A percentile compares a stretch with the other conserved stretches of the same genome.
These are phyloP conservation scores for Dichomitus squalens DNA, from an alignment of 1,284 basidiomycete genomes.

Conservation along the genomic window DNA sequence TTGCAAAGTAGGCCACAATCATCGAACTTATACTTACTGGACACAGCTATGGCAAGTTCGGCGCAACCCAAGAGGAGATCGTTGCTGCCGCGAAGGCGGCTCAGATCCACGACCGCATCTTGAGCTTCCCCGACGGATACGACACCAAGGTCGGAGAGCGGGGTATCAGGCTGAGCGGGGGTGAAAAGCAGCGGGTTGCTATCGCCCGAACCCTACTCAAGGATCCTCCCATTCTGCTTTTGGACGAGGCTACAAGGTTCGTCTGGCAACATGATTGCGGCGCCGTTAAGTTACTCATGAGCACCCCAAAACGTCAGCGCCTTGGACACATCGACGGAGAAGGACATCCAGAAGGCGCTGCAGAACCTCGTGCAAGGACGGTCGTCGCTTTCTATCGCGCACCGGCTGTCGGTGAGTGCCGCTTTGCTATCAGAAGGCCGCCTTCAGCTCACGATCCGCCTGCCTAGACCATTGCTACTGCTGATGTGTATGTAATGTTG, in stretches of 20 bases:
- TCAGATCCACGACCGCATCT: constrained; percentile 81
- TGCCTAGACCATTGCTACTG: constrained; percentile 70
- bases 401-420: constrained; percentile 71
- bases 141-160: constrained; percentile 82
- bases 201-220: constrained; percentile 88
- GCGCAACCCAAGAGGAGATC: constrained; percentile 67
- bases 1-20: background rate
- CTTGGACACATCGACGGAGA: constrained; percentile 82
- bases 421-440: constrained; percentile 5
- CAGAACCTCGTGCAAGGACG: constrained; percentile 72
- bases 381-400: constrained; percentile 79
- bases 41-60: constrained; percentile 71
- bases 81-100: constrained; percentile 74
- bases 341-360: constrained; percentile 82
- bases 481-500: constrained; percentile 59
- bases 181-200: constrained; percentile 87
- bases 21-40: background rate
- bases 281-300: constrained; percentile 14
- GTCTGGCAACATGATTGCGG: constrained; percentile 11
- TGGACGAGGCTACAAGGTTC: constrained; percentile 83
- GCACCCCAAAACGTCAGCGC: constrained; percentile 46
- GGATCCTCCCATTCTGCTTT: constrained; percentile 79
- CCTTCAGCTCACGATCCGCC: constrained; percentile 21
- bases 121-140: constrained; percentile 81
- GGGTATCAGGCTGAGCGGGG: constrained; percentile 76